These are phyloP conservation scores for Amanita thiersii DNA, from an alignment of 768 basidiomycete genomes.

Conservation along the genomic window DNA sequence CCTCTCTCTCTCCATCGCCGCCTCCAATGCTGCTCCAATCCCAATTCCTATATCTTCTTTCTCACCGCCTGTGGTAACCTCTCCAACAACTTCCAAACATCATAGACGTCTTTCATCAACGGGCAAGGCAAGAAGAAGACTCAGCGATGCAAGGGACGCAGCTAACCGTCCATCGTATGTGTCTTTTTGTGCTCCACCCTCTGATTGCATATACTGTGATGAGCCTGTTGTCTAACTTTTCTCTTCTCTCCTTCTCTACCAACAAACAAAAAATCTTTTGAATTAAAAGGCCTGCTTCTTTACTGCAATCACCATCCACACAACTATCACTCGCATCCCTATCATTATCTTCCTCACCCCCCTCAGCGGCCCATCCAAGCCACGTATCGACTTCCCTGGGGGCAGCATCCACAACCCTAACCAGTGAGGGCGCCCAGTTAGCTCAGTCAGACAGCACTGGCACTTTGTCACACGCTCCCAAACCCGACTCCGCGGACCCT, in stretches of 20 bases:
- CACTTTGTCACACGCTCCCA: not conserved
- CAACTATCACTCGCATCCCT: conserved; percentile 37
- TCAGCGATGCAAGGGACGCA: conserved; percentile 78
- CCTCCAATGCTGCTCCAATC: conserved; percentile 42
- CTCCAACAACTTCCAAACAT: conserved; percentile 26
- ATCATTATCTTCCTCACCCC: conserved; percentile 34
- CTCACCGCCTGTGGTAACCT: conserved; percentile 17
- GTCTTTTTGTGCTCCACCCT: conserved; percentile 11
- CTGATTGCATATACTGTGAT: conserved; percentile 5
- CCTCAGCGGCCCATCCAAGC: conserved; percentile 14
- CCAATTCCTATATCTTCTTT: conserved; percentile 20
- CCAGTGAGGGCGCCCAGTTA: not conserved
- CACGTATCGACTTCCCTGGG: conserved; percentile 6
- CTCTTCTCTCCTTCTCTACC: conserved; percentile 3
- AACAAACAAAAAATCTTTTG: conserved; percentile 5
- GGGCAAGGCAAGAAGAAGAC: conserved; percentile 58
- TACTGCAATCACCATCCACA: conserved; percentile 22
- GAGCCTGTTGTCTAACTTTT: conserved; percentile 7
- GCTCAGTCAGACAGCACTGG: not conserved
- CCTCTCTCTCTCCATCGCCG: conserved; percentile 62
- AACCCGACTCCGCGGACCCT: conserved; percentile 7
- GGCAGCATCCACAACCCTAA: not conserved
- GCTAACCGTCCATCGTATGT: conserved; percentile 69
- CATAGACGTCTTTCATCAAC: conserved; percentile 68
- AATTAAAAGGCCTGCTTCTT: conserved; percentile 1